Conservation (phyloP, 1,284 basidiomycete species). For the Irpex sp. region DNA sequence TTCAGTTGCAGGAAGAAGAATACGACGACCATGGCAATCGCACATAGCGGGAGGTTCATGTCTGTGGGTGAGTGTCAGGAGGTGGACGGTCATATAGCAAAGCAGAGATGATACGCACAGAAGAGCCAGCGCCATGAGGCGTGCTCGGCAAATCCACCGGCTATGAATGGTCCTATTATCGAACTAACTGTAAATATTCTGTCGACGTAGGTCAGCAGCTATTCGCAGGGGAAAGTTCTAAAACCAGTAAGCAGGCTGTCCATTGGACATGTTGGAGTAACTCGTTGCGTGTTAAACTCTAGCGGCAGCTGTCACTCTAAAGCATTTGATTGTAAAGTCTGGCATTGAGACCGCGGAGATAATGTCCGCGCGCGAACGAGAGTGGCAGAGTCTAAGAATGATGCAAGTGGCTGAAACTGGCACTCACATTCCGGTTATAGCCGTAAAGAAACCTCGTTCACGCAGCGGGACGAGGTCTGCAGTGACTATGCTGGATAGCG, state of each 20-base stretch:
- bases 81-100: not conserved
- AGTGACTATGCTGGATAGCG: conserved; percentile 35
- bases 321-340: no score
- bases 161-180: conserved; percentile 10
- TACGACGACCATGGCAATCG: conserved; percentile 26
- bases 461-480: conserved; percentile 39
- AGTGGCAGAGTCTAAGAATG: not conserved
- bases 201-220: not conserved
- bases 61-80: conserved; percentile 1
- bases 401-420: not conserved
- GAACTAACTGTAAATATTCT: conserved; percentile 11
- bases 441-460: conserved; percentile 36
- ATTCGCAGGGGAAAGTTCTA: no score
- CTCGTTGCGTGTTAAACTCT: no score
- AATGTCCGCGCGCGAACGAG: no score
- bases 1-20: conserved; percentile 34
- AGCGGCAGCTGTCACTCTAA: no score
- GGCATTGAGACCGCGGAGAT: no score
- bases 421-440: conserved; percentile 21
- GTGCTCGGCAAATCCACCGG: conserved; percentile 7
- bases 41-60: conserved; percentile 13
- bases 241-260: no score
- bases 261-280: no score
- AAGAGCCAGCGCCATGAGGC: conserved; percentile 15
- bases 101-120: conserved; percentile 5